Conservation (phyloP, 1,139 yeast genomes). For the Saccharomyces hybrid region DNA sequence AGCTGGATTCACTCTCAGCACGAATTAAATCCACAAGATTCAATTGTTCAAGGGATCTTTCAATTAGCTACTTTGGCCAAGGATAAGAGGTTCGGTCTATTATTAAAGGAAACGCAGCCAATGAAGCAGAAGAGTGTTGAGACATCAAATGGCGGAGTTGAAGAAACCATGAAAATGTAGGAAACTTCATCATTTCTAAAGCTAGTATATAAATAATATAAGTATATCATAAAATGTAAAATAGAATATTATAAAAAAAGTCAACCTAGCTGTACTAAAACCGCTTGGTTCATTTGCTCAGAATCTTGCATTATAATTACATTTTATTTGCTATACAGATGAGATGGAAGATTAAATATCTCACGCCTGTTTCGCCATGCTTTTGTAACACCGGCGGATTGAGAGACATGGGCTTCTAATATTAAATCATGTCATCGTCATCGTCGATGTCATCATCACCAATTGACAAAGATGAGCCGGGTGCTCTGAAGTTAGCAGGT, state of each 20-base stretch:
- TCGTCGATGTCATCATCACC: constrained; percentile 22
- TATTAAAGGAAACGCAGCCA: constrained; percentile 54
- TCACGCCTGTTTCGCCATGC: background rate
- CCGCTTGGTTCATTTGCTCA: background rate
- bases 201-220: background rate
- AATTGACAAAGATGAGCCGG: constrained; percentile 19
- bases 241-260: background rate
- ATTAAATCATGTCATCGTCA: constrained; percentile 18
- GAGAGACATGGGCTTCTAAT: background rate
- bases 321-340: background rate
- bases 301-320: background rate
- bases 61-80: constrained; percentile 51
- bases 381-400: background rate
- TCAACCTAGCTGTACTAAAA: background rate
- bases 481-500: constrained; percentile 25
- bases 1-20: constrained; percentile 80
- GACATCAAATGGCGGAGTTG: constrained; percentile 7
- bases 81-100: constrained; percentile 61
- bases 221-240: constrained; percentile 1
- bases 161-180: constrained; percentile 2
- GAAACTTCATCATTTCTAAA: background rate
- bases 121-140: constrained; percentile 32
- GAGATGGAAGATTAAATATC: background rate
- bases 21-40: constrained; percentile 42
- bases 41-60: constrained; percentile 40